Evolutionary conservation across 768 basidiomycete genomes (phyloP).

Genomic region (Mycena filopes): DNA sequence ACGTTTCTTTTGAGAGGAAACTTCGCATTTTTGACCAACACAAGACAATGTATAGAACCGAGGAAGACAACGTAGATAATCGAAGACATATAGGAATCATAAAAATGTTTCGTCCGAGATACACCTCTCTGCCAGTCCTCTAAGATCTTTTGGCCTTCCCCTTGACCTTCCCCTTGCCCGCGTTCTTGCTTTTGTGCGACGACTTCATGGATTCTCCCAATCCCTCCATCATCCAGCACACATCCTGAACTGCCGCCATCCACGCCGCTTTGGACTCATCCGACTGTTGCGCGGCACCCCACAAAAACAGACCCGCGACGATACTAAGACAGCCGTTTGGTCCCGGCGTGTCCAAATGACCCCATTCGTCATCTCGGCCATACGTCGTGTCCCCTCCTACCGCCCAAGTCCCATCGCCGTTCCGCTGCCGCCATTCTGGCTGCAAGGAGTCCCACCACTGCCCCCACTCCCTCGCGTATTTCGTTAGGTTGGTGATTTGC

Average conservation of each 20-base stretch:
- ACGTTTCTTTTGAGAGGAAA: too few relatives aligned
- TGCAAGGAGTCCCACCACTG: background rate
- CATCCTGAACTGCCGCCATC: background rate
- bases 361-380: background rate
- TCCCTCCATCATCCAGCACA: background rate
- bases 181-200: too few relatives aligned
- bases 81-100: too few relatives aligned
- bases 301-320: background rate
- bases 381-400: background rate
- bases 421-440: background rate
- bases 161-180: too few relatives aligned
- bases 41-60: too few relatives aligned
- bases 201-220: background rate
- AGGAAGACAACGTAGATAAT: too few relatives aligned
- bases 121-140: too few relatives aligned
- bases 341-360: background rate
- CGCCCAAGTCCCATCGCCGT: background rate
- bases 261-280: background rate
- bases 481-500: background rate
- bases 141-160: too few relatives aligned
- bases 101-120: too few relatives aligned
- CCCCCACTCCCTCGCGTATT: background rate
- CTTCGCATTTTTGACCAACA: too few relatives aligned
- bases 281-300: background rate
- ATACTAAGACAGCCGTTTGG: background rate